phyloP scores from a whole-genome alignment of 768 basidiomycete species.

The Naganishia vishniacii region DNA sequence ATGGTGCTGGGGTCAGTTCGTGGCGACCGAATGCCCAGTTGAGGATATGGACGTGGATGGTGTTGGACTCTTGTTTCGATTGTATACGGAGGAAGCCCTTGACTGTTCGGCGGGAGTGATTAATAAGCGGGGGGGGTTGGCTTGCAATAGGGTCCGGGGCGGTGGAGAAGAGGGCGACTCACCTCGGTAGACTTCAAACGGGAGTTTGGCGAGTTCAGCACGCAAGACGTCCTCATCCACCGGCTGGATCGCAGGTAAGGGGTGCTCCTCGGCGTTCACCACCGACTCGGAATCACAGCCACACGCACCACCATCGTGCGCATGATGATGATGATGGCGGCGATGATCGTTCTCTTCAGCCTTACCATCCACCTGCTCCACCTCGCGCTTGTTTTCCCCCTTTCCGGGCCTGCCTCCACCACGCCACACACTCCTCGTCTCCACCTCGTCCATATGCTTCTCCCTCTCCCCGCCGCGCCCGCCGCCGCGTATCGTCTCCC shows the following conservation, averaged over 20 bases:
- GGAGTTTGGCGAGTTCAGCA: slow-evolving; percentile 37
- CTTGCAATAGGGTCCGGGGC: not conserved
- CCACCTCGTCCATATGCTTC: slow-evolving; percentile 74
- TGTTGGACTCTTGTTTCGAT: slow-evolving; percentile 34
- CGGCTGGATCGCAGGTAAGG: slow-evolving; percentile 24
- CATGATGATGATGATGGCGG: slow-evolving; percentile 32
- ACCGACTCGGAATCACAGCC: slow-evolving; percentile 25
- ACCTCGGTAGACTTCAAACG: slow-evolving; percentile 48
- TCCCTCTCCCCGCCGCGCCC: too few relatives aligned
- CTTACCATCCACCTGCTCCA: slow-evolving; percentile 27
- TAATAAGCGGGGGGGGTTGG: not conserved
- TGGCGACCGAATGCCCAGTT: slow-evolving; percentile 94
- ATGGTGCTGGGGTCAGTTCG: slow-evolving; percentile 56
- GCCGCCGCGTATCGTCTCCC: slow-evolving; percentile 29
- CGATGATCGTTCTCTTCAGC: slow-evolving; percentile 24
- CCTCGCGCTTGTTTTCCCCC: slow-evolving; percentile 30
- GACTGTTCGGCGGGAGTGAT: slow-evolving; percentile 51
- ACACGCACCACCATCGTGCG: slow-evolving; percentile 16
- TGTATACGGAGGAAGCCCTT: slow-evolving; percentile 73
- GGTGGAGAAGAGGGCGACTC: not conserved
- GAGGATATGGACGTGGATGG: slow-evolving; percentile 52
- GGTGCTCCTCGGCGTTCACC: slow-evolving; percentile 16
- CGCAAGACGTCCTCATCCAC: slow-evolving; percentile 34
- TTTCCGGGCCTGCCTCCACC: slow-evolving; percentile 46
- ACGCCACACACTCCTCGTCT: slow-evolving; percentile 64